Conservation (phyloP, 2,329 filamentous ascomycete genomes). For the Talaromyces sp. region DNA sequence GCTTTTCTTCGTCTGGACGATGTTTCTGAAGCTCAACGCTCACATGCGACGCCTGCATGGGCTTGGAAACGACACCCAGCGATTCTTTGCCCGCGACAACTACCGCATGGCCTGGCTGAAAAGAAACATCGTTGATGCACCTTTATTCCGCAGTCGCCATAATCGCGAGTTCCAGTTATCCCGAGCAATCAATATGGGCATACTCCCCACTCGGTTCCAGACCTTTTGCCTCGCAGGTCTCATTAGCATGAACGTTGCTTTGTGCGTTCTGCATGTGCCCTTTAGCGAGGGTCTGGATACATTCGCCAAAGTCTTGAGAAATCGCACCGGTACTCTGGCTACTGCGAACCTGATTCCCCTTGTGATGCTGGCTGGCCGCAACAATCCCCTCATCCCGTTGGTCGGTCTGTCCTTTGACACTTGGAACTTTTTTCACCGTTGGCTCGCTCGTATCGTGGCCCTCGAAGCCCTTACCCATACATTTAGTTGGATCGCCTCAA, state of each 20-base stretch:
- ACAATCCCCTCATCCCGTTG: constrained; percentile 79
- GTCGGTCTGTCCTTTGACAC: constrained; percentile 87
- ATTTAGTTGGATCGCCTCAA: constrained; percentile 65
- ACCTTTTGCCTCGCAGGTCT: constrained; percentile 37
- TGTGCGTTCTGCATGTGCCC: constrained; percentile 46
- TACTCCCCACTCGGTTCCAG: constrained; percentile 44
- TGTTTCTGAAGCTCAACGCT: constrained; percentile 56
- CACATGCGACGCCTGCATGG: constrained; percentile 71
- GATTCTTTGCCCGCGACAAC: constrained; percentile 65
- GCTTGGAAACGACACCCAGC: constrained; percentile 73
- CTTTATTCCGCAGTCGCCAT: constrained; percentile 40
- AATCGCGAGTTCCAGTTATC: constrained; percentile 44
- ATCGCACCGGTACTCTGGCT: constrained; percentile 68
- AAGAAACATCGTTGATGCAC: constrained; percentile 55
- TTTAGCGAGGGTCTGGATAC: constrained; percentile 31
- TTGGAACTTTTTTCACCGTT: constrained; percentile 83
- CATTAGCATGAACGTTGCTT: constrained; percentile 42
- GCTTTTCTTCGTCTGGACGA: constrained; percentile 63
- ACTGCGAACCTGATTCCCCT: constrained; percentile 85
- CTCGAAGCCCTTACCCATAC: constrained; percentile 66
- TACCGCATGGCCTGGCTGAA: constrained; percentile 62
- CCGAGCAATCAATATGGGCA: constrained; percentile 41
- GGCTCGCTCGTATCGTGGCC: constrained; percentile 70
- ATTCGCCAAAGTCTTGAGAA: constrained; percentile 36
- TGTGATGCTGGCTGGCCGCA: constrained; percentile 79